Evolutionary conservation across 2,329 filamentous ascomycete genomes (phyloP).

Genomic region (Fusarium sp.): DNA sequence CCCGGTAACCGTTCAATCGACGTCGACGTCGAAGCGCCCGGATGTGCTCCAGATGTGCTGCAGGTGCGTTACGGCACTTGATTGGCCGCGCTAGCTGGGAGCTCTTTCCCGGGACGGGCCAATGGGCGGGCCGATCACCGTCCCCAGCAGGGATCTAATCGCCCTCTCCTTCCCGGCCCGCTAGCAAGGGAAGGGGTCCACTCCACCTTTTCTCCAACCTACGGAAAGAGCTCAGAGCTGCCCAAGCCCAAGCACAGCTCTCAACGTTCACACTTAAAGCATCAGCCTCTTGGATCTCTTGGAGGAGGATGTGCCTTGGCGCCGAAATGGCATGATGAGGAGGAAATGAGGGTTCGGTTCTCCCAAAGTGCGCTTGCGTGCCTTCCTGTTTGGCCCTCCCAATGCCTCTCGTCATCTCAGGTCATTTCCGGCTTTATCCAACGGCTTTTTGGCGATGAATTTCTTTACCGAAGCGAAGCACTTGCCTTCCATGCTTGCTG

Average conservation of each 20-base stretch:
- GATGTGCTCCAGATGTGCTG: constrained; percentile 38
- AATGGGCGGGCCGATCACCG: constrained; percentile 50
- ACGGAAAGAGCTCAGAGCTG: constrained; percentile 22
- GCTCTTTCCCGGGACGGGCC: constrained; percentile 41
- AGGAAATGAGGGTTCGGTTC: constrained; percentile 4
- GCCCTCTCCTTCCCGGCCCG: constrained; percentile 45
- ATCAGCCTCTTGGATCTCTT: constrained; percentile 18
- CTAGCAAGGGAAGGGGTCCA: constrained; percentile 32
- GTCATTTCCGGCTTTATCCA: constrained; percentile 17
- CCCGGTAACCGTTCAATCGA: constrained; percentile 50
- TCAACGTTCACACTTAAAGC: constrained; percentile 2
- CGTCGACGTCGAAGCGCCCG: constrained; percentile 48
- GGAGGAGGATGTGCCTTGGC: constrained; percentile 6
- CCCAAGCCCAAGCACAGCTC: constrained; percentile 4
- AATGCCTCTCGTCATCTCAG: constrained; percentile 5
- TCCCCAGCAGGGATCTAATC: constrained; percentile 49
- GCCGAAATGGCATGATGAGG: constrained; percentile 12
- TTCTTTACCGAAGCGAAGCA: neutral
- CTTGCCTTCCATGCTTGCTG: neutral
- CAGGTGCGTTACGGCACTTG: constrained; percentile 43
- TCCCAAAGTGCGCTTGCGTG: neutral
- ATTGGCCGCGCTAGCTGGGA: constrained; percentile 50
- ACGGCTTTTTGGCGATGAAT: neutral
- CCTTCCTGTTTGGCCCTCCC: neutral
- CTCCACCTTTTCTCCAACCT: constrained; percentile 17